A percentile compares a stretch with the other conserved stretches of the same genome.
phyloP scores from a whole-genome alignment of 192 early-diverging fungal genomes.

The Fimicolochytrium jonesii region DNA sequence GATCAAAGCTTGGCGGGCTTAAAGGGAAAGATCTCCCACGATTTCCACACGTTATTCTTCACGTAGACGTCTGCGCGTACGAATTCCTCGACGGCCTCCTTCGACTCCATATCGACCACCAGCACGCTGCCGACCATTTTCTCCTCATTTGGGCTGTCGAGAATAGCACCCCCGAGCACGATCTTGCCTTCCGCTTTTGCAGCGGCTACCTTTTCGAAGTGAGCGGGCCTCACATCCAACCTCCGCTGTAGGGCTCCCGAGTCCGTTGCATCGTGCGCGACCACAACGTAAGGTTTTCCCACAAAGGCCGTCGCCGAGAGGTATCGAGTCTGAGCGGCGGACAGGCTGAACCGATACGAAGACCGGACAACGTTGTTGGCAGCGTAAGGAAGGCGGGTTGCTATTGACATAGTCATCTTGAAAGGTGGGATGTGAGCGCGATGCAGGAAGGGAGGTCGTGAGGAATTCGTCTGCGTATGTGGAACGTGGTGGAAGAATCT shows the following conservation, averaged over 20 bases:
- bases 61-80: constrained; percentile 29
- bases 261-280: constrained; percentile 31
- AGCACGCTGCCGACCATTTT: constrained; percentile 35
- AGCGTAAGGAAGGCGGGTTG: no score
- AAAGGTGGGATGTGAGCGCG: no score
- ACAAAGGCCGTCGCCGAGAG: no score
- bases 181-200: constrained; percentile 8
- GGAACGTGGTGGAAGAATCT: no score
- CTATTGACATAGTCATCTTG: no score
- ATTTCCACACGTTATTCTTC: constrained; percentile 31
- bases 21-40: constrained; percentile 28
- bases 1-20: constrained; percentile 15
- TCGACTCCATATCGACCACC: constrained; percentile 29
- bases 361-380: no score
- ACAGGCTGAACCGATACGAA: no score
- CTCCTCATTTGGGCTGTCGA: neutral
- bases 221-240: constrained; percentile 10
- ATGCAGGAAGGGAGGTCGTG: no score
- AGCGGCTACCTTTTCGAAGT: constrained; percentile 17
- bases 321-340: no score
- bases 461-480: no score
- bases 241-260: constrained; percentile 21
- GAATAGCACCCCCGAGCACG: constrained; percentile 33
- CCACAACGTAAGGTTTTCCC: constrained; percentile 17
- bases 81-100: constrained; percentile 26